Conservation (phyloP, 345 rosid genomes). For the Eucalyptus dawsonii region DNA sequence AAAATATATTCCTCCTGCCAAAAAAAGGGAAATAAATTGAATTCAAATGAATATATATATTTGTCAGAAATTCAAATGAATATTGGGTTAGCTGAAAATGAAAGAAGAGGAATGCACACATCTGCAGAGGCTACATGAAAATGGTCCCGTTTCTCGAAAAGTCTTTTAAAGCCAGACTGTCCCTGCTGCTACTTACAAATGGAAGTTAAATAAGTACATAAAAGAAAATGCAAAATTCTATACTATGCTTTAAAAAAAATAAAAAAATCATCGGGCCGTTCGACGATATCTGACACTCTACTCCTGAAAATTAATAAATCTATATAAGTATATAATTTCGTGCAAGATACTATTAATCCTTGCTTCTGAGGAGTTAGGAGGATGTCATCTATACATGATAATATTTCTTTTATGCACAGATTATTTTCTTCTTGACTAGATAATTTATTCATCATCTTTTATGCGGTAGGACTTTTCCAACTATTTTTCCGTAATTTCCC, state of each 20-base stretch:
- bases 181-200: background rate
- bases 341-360: background rate
- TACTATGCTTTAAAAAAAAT: background rate
- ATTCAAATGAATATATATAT: no score
- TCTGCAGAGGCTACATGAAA: background rate
- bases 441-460: background rate
- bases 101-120: background rate
- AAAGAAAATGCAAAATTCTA: background rate
- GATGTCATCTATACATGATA: background rate
- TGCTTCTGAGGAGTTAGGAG: background rate
- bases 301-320: background rate
- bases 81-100: background rate
- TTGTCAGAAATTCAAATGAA: no score
- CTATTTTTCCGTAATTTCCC: background rate
- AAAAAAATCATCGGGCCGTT: background rate
- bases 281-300: background rate
- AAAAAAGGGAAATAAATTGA: background rate
- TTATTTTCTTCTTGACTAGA: background rate
- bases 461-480: background rate
- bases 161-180: background rate
- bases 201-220: background rate
- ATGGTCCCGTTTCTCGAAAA: background rate
- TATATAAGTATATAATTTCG: background rate
- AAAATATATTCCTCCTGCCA: background rate
- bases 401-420: background rate